Conservation (phyloP, 179 eudicot species). For the Amaranthus tricolor region DNA sequence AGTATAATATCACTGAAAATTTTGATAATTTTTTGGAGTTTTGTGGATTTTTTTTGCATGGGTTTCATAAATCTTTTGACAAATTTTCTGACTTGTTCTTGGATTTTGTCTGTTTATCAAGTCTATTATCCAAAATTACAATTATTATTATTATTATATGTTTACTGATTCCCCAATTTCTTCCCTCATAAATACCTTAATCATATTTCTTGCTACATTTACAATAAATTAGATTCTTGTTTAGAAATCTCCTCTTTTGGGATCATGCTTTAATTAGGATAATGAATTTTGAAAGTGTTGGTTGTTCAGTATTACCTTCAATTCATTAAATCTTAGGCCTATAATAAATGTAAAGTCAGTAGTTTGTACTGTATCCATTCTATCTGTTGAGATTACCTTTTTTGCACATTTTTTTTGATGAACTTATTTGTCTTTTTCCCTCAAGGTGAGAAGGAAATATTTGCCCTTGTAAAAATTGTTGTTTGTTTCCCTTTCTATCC, state of each 20-base stretch:
- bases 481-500: slow-evolving; percentile 8
- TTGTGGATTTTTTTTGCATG: slow-evolving; percentile 8
- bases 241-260: not conserved
- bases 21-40: not conserved
- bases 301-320: not conserved
- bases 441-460: slow-evolving; percentile 3
- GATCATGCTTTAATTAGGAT: not conserved
- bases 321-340: not conserved
- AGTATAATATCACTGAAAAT: not conserved
- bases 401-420: not conserved
- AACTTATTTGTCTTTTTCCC: not conserved
- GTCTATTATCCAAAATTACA: slow-evolving; percentile 1
- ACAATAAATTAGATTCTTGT: not conserved
- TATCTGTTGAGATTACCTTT: not conserved
- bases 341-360: not conserved
- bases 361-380: not conserved
- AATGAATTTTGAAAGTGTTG: not conserved
- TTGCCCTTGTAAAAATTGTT: not conserved
- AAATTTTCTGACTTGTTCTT: not conserved
- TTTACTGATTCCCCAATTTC: too few relatives aligned
- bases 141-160: too few relatives aligned
- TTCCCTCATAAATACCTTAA: not conserved
- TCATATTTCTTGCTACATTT: not conserved
- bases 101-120: not conserved
- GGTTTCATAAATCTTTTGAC: not conserved